Percentiles rank a stretch among this genome's conserved stretches.
phyloP scores from a whole-genome alignment of 2,329 filamentous ascomycete genomes.

The Dactylellina sp. region DNA sequence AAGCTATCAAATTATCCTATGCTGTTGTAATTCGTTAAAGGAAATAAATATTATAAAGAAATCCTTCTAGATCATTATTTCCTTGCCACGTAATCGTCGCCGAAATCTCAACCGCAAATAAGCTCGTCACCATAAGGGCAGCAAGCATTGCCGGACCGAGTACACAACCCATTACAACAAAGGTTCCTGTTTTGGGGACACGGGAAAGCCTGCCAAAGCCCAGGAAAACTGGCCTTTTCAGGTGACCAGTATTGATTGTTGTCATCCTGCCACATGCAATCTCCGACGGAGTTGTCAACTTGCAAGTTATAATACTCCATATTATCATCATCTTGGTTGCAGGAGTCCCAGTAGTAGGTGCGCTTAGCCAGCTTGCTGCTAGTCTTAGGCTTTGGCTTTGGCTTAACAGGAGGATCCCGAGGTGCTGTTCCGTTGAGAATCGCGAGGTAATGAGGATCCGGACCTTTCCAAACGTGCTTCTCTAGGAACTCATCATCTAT shows the following conservation, averaged over 20 bases:
- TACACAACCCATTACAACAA: conserved; percentile 14
- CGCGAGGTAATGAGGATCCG: conserved; percentile 10
- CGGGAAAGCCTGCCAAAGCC: conserved; percentile 16
- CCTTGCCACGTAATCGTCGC: no score
- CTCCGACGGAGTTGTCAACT: conserved; percentile 16
- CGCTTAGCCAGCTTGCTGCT: conserved; percentile 8
- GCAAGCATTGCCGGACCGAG: conserved; percentile 14
- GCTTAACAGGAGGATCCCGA: neutral
- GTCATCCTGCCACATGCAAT: conserved; percentile 25
- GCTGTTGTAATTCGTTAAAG: no score
- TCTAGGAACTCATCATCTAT: conserved; percentile 22
- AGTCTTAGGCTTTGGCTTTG: neutral
- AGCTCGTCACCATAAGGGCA: conserved; percentile 24
- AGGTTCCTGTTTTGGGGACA: conserved; percentile 14
- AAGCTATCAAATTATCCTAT: no score
- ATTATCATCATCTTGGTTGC: conserved; percentile 22
- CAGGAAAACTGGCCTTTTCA: conserved; percentile 19
- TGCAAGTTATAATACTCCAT: conserved; percentile 28
- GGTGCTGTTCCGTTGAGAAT: conserved; percentile 4
- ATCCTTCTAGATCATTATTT: no score
- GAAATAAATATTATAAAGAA: no score
- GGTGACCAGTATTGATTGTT: conserved; percentile 22
- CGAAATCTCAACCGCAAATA: no score
- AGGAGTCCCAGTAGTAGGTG: conserved; percentile 22
- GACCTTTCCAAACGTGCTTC: conserved; percentile 23